A percentile compares a stretch with the other conserved stretches of the same genome.
phyloP scores from a whole-genome alignment of 371 early-diverging fungal genomes.

The Apophysomyces sp. region DNA sequence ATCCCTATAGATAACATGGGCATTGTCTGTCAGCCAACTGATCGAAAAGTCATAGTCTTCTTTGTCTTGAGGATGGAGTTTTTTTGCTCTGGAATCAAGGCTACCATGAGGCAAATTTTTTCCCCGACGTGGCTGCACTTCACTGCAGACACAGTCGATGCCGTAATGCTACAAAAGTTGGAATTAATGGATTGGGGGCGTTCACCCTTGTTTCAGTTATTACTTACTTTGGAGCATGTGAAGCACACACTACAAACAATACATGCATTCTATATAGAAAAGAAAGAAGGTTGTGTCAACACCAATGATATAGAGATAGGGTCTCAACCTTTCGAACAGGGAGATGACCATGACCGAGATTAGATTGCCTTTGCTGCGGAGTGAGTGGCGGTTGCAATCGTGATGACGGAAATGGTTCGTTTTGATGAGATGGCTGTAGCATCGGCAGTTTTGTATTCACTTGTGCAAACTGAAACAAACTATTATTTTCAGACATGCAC shows the following conservation, averaged over 20 bases:
- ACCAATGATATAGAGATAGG: background rate
- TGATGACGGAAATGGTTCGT: background rate
- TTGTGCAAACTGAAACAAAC: conserved; percentile 46
- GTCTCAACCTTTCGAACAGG: conserved; percentile 32
- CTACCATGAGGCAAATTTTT: conserved; percentile 48
- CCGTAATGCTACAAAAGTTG: conserved; percentile 38
- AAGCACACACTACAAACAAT: conserved; percentile 51
- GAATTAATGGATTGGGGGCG: background rate
- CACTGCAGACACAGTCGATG: conserved; percentile 40
- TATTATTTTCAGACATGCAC: conserved; percentile 35
- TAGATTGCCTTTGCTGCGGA: background rate
- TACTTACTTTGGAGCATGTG: conserved; percentile 47
- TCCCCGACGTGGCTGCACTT: conserved; percentile 49
- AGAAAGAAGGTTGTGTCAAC: conserved; percentile 2
- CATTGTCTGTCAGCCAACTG: conserved; percentile 44
- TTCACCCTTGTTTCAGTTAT: background rate
- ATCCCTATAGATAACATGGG: conserved; percentile 41
- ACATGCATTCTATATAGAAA: conserved; percentile 46
- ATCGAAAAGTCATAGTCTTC: conserved; percentile 50
- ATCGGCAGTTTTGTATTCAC: conserved; percentile 35
- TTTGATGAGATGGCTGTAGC: conserved; percentile 12
- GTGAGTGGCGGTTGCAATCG: conserved; percentile 4
- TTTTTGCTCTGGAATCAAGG: conserved; percentile 50
- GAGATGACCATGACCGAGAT: conserved; percentile 7
- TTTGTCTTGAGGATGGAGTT: conserved; percentile 34